Percentiles rank a stretch among this genome's conserved stretches.
These are phyloP conservation scores for Elongisporangium anandrum DNA, from an alignment of 352 stramenopile species.

Conservation along the genomic window DNA sequence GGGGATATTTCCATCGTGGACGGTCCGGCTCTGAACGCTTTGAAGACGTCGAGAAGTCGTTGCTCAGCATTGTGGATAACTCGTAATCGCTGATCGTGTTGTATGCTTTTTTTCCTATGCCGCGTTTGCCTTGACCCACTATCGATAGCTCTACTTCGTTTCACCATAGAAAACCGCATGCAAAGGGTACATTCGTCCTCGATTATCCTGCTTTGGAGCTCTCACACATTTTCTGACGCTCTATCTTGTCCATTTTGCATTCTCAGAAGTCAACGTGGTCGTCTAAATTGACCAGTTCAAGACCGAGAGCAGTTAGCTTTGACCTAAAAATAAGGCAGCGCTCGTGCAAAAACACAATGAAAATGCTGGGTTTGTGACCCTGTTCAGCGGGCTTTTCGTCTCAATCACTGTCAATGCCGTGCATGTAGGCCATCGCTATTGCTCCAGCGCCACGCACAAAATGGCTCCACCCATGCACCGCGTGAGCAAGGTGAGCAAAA, in stretches of 20 bases:
- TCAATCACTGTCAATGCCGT: not conserved
- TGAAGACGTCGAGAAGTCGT: slow-evolving; percentile 78
- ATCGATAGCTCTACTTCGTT: not conserved
- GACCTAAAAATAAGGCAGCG: not conserved
- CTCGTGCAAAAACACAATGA: not conserved
- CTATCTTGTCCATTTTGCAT: not conserved
- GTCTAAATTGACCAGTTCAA: not conserved
- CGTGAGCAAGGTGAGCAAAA: not conserved
- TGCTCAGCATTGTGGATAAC: slow-evolving; percentile 83
- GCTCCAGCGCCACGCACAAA: no score
- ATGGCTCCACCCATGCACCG: not conserved
- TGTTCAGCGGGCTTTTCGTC: not conserved
- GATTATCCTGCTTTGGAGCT: no score
- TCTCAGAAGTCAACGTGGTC: not conserved
- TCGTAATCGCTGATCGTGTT: slow-evolving; percentile 33
- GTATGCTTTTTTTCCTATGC: not conserved
- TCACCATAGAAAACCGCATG: slow-evolving; percentile 1
- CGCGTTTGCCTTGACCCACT: not conserved
- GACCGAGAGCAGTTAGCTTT: not conserved
- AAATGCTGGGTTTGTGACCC: not conserved
- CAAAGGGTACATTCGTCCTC: not conserved
- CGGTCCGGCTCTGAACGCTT: slow-evolving; percentile 65
- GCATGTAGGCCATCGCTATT: not conserved
- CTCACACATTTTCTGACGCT: not conserved
- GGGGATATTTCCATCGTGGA: slow-evolving; percentile 80